Evolutionary conservation across 2,329 filamentous ascomycete species (phyloP).

Genomic region (Sarocladium oryzae): DNA sequence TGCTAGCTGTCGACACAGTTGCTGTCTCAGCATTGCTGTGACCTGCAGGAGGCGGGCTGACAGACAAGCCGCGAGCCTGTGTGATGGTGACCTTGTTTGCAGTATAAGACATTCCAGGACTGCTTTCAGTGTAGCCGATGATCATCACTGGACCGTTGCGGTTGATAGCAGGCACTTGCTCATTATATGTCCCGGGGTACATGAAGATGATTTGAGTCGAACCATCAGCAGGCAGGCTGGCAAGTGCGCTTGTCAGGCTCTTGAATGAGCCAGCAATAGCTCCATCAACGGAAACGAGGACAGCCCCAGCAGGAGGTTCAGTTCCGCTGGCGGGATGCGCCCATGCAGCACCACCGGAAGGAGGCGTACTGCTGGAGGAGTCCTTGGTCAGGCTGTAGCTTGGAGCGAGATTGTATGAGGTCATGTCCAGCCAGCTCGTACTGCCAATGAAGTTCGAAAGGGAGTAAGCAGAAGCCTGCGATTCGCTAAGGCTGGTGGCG

Average conservation of each 20-base stretch:
- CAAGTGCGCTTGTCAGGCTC: conserved; percentile 23
- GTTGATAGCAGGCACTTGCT: conserved; percentile 48
- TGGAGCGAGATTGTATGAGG: conserved; percentile 16
- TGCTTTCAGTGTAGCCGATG: conserved; percentile 52
- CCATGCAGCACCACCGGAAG: not conserved
- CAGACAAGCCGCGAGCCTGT: conserved; percentile 14
- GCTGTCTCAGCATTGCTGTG: conserved; percentile 46
- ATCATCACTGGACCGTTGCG: conserved; percentile 43
- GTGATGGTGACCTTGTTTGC: conserved; percentile 51
- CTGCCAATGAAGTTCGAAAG: not conserved
- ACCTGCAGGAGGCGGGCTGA: conserved; percentile 22
- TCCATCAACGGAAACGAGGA: conserved; percentile 31
- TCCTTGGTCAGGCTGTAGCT: conserved; percentile 18
- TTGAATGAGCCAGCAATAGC: conserved; percentile 19
- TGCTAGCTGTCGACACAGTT: conserved; percentile 35
- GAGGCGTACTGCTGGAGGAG: not conserved
- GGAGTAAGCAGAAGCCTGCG: conserved; percentile 1
- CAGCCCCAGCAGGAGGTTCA: conserved; percentile 30
- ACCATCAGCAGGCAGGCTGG: conserved; percentile 18
- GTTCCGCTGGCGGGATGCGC: conserved; percentile 33
- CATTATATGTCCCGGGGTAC: conserved; percentile 54
- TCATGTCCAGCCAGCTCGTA: conserved; percentile 11
- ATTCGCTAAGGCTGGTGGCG: not conserved
- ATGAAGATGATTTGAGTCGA: conserved; percentile 56
- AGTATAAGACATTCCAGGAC: conserved; percentile 35